Base-by-base conservation (phyloP, 306 rosid species). In the Ziziphus jujuba region DNA sequence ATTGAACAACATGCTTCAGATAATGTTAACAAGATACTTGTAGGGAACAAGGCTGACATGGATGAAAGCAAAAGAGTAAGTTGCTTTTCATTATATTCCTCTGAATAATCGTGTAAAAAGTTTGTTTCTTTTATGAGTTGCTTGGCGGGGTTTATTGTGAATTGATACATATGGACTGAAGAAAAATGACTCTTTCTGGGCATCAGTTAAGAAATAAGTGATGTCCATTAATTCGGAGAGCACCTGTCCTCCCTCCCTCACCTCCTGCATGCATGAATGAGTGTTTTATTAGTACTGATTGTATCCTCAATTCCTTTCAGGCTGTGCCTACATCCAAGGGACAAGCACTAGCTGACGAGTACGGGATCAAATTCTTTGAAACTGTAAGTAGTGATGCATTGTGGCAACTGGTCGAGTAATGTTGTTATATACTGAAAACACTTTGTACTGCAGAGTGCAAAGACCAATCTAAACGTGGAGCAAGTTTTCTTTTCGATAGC, bases 21-120 rank as follows among this genome's bases (percentile, higher is more conserved):
- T 79, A 90, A 88, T 57, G 91, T 93, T 23, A 93, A 88, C 88
- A 93, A 88, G 81, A 84, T 93, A 72, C 79, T 93, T 67, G 98
- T 93, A 52, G 98, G 98, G 47, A 93, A 93, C 89, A 93, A 93
- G 84, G 97, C 97, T 14, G 98, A 93, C 80, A 88, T 90, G 98
- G 95, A 86, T 50, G 96, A 90, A 75, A 88, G 95, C 78, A 90
- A 83, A 87, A 85, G 97, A 95, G 98, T 90, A 81, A 43, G 95
- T 48, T 28, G 56, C 67, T 10, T 77, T 77, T 56, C 33, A 34
- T 22, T 52, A 15, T 24, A 23, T 34, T 7, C 5, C 38, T 17
- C 34, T 47, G n/a, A 40, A 40, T 40, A 2, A 12, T 40, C 45
- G 9, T 5, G 14, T 40, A 40, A 9, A 40, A 44, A 58, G 22